phyloP scores from a whole-genome alignment of 2,329 filamentous ascomycete species.

The Fusarium burgessii region DNA sequence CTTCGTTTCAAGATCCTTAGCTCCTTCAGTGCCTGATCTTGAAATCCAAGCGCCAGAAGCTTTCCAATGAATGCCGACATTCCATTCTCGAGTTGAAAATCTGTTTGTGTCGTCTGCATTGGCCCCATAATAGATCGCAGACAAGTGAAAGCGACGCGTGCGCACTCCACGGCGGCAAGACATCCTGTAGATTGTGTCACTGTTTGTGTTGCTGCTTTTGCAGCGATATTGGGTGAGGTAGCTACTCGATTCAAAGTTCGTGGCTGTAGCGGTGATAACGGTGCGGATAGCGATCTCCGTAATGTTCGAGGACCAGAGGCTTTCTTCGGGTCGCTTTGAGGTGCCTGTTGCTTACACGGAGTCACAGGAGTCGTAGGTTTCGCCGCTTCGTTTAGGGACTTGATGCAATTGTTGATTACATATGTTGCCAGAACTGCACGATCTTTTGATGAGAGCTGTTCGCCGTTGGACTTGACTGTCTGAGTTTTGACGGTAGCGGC shows the following conservation, averaged over 20 bases:
- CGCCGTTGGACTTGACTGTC: constrained; percentile 36
- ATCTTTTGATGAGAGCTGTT: constrained; percentile 59
- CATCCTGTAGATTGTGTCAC: constrained; percentile 57
- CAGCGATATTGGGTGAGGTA: constrained; percentile 61
- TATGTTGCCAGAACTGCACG: constrained; percentile 77
- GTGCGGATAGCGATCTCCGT: constrained; percentile 67
- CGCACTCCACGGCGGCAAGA: constrained; percentile 74
- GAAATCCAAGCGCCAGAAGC: constrained; percentile 72
- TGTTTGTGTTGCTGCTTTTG: constrained; percentile 50
- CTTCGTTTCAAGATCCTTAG: constrained; percentile 73
- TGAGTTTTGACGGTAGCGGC: constrained; percentile 16
- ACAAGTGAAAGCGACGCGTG: constrained; percentile 73
- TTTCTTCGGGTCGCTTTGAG: constrained; percentile 52
- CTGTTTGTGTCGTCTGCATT: constrained; percentile 65
- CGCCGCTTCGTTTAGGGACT: constrained; percentile 74
- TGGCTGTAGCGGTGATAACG: constrained; percentile 71
- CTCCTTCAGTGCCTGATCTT: constrained; percentile 77
- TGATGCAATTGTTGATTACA: constrained; percentile 77
- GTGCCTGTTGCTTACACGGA: constrained; percentile 50
- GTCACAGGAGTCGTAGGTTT: constrained; percentile 59
- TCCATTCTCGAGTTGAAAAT: constrained; percentile 78
- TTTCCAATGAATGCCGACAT: constrained; percentile 77
- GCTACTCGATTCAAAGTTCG: constrained; percentile 70
- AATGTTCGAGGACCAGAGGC: constrained; percentile 56
- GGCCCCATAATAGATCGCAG: constrained; percentile 69